Base-by-base conservation (phyloP, 2,329 filamentous ascomycete species). In the Trichoderma arundinaceum region DNA sequence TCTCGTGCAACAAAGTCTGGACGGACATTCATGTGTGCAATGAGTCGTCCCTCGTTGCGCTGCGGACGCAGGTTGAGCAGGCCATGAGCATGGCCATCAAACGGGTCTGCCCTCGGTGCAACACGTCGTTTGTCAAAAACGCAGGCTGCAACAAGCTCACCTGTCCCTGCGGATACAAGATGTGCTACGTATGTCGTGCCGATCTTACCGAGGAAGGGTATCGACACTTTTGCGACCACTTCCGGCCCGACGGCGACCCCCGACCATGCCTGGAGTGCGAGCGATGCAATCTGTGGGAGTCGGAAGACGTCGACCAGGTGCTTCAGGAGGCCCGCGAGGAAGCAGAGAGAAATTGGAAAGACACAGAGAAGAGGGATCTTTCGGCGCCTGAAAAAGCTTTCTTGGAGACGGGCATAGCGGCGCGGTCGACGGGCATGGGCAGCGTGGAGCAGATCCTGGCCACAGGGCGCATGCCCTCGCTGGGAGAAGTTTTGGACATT, bases 111-210 rank as follows among this genome's bases (percentile, higher is more conserved):
- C 95, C 95, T 8, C 87, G 90, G 54, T 99, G 95, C 81, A 90
- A 92, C 71, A 92, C 94, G 9, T 92, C 90, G 15, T 98, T 98
- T 76, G 92, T 99, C 78, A 98, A 98, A 77, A 90, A 88, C 7
- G 89, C 90, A 32, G 95, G 95, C 72, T 99, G 95, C 84, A 99
- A 99, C 82, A 98, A 98, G 80, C 84, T 99, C 46, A 94, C 92
- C 6, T 98, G 95, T 75, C 89, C 93, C 15, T 99, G 95, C 78
- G 95, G 95, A 8, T 98, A 98, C 79, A 90, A 91, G 71, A 98
- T 98, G 94, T 99, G 95, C 77, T 99, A 99, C 74, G 88, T 98
- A 53, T 99, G 95, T 77, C 91, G 95, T 46, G 90, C 90, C 71
- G 89, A 92, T 72, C 87, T 90, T 53, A 81, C 83, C 64, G 81